Conservation (phyloP, 257 asterid species). For the Thymus quinquecostatus region DNA sequence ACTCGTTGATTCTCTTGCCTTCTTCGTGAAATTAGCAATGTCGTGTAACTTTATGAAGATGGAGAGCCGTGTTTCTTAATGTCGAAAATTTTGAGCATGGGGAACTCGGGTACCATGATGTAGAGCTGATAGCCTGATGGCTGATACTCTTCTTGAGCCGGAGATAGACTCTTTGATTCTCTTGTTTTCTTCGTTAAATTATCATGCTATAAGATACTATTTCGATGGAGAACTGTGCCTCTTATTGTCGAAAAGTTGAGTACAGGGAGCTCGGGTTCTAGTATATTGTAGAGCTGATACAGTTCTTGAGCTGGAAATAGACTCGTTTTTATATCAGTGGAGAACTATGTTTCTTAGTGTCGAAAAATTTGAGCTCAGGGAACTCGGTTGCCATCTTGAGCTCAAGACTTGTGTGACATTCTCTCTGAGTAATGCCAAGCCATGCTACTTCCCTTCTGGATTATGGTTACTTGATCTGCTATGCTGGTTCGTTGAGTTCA, state of each 20-base stretch:
- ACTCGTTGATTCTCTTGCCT: background rate
- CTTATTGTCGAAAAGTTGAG: background rate
- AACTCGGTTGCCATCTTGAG: background rate
- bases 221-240: background rate
- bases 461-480: background rate
- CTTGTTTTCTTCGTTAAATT: constrained; percentile 4
- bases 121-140: background rate
- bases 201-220: background rate
- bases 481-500: background rate
- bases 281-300: background rate
- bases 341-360: background rate
- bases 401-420: no score
- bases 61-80: background rate
- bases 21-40: background rate
- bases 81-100: background rate
- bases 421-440: background rate
- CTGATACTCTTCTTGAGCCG: background rate
- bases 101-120: background rate
- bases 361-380: background rate
- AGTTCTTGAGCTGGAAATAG: no score
- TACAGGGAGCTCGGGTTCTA: background rate
- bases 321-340: background rate
- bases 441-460: background rate
- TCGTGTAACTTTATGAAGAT: background rate
- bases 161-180: background rate